Conservation (phyloP, 2,329 filamentous ascomycete genomes). For the Lithohypha guttulata region DNA sequence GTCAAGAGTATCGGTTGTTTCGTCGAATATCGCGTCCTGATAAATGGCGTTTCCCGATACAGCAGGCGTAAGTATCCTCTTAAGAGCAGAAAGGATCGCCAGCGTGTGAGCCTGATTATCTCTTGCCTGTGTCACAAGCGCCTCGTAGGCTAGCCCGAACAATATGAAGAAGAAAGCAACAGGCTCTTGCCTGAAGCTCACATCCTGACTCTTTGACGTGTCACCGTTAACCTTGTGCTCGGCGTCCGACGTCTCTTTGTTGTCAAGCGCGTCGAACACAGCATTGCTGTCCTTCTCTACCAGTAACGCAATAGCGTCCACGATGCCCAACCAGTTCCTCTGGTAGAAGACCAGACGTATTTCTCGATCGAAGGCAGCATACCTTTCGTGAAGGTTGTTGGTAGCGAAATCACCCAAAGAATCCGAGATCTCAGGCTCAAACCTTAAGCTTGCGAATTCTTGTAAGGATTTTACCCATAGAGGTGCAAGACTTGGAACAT, state of each 20-base stretch:
- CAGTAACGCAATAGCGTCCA: slow-evolving; percentile 91
- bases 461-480: slow-evolving; percentile 87
- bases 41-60: slow-evolving; percentile 96
- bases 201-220: slow-evolving; percentile 48
- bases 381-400: slow-evolving; percentile 83
- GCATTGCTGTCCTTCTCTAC: slow-evolving; percentile 98
- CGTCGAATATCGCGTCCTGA: slow-evolving; percentile 86
- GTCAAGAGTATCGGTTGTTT: slow-evolving; percentile 93
- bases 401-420: slow-evolving; percentile 70
- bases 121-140: slow-evolving; percentile 69
- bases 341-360: slow-evolving; percentile 93
- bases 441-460: slow-evolving; percentile 84
- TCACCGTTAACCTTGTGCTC: slow-evolving; percentile 18
- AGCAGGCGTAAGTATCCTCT: slow-evolving; percentile 87
- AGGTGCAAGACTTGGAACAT: slow-evolving; percentile 80
- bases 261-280: slow-evolving; percentile 91
- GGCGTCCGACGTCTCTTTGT: slow-evolving; percentile 46
- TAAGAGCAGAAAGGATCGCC: slow-evolving; percentile 79
- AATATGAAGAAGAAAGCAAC: slow-evolving; percentile 98
- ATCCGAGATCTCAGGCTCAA: slow-evolving; percentile 94
- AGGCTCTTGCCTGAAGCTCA: slow-evolving; percentile 96
- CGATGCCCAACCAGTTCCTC: slow-evolving; percentile 89
- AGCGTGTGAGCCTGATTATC: slow-evolving; percentile 64
- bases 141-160: slow-evolving; percentile 93
- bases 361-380: slow-evolving; percentile 86